Evolutionary conservation across 2,329 filamentous ascomycete genomes (phyloP).

Genomic region (Xylariaceae sp.): DNA sequence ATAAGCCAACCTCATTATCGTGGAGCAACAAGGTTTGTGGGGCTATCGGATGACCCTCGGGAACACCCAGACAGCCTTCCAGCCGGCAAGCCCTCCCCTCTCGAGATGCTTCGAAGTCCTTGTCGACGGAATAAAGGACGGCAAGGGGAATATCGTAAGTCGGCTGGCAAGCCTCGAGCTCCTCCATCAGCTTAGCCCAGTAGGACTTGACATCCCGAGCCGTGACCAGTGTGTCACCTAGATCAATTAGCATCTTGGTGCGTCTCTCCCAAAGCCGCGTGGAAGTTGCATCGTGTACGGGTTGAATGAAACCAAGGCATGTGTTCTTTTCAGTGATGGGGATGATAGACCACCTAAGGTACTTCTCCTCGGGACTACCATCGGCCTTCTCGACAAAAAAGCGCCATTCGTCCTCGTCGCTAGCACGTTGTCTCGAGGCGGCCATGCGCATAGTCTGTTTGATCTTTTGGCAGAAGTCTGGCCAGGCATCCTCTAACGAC

Average conservation of each 20-base stretch:
- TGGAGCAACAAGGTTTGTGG: constrained; percentile 43
- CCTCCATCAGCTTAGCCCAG: constrained; percentile 49
- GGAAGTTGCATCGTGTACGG: constrained; percentile 50
- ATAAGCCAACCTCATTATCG: constrained; percentile 42
- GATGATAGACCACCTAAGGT: constrained; percentile 52
- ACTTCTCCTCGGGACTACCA: constrained; percentile 49
- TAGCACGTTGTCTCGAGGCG: constrained; percentile 37
- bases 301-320: constrained; percentile 51
- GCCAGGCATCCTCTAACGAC: constrained; percentile 61
- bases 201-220: constrained; percentile 50
- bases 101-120: constrained; percentile 39
- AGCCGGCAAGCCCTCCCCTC: constrained; percentile 44
- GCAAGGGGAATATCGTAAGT: constrained; percentile 54
- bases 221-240: constrained; percentile 49
- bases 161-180: constrained; percentile 47
- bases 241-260: constrained; percentile 51
- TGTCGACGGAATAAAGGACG: constrained; percentile 53
- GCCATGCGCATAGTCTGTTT: constrained; percentile 43
- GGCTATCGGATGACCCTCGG: constrained; percentile 46
- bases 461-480: constrained; percentile 47
- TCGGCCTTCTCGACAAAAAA: constrained; percentile 49
- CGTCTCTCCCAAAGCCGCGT: constrained; percentile 52
- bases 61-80: constrained; percentile 51
- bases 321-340: constrained; percentile 48
- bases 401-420: constrained; percentile 47